phyloP scores from a whole-genome alignment of 2,329 filamentous ascomycete species.

The Microsporum audouinii region DNA sequence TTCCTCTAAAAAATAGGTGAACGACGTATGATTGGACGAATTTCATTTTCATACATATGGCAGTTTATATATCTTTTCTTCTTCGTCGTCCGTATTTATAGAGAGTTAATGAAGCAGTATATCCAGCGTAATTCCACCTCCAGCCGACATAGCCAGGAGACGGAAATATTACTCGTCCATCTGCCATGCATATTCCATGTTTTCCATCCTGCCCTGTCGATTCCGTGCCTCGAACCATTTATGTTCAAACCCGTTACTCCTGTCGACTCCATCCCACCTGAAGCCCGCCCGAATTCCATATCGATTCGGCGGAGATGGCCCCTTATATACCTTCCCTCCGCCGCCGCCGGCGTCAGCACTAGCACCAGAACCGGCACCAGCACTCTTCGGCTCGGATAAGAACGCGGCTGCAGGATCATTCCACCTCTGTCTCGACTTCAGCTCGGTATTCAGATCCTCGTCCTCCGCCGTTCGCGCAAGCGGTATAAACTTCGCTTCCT shows the following conservation, averaged over 20 bases:
- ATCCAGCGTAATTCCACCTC: background rate
- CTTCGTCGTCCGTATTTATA: background rate
- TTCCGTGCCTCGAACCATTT: constrained; percentile 87
- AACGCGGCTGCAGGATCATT: constrained; percentile 88
- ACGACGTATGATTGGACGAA: constrained; percentile 2
- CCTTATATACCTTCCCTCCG: constrained; percentile 59
- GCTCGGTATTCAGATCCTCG: constrained; percentile 68
- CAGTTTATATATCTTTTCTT: background rate
- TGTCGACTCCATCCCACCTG: constrained; percentile 93
- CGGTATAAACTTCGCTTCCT: constrained; percentile 72
- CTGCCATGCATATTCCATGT: constrained; percentile 85
- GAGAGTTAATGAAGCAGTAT: background rate
- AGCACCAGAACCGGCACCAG: constrained; percentile 58
- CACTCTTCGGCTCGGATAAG: constrained; percentile 45
- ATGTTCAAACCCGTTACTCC: constrained; percentile 84
- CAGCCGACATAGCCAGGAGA: background rate
- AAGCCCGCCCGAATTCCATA: constrained; percentile 90
- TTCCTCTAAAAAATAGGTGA: background rate
- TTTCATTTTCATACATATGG: constrained; percentile 1
- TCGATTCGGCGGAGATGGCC: constrained; percentile 73
- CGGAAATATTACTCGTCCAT: constrained; percentile 63
- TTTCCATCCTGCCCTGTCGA: constrained; percentile 60
- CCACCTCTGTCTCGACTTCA: constrained; percentile 70
- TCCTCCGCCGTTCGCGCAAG: constrained; percentile 76
- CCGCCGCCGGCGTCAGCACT: constrained; percentile 35